phyloP scores from a whole-genome alignment of 345 rosid genomes.

The Eucalyptus tenuipes region DNA sequence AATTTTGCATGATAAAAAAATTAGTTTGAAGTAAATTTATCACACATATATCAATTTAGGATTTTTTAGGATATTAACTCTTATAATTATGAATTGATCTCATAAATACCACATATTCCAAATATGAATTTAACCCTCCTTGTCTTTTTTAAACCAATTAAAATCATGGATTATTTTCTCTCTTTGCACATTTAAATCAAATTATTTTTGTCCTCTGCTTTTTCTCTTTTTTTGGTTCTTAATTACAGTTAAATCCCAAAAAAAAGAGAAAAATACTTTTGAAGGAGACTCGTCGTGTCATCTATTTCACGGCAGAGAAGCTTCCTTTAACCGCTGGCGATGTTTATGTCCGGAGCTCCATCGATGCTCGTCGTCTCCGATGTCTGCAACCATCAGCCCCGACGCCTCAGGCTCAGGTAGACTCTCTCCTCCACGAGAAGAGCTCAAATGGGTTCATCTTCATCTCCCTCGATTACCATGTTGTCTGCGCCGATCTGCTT shows the following conservation, averaged over 20 bases:
- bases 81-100: not conserved
- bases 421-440: not conserved
- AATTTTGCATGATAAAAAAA: no score
- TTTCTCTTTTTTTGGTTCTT: not conserved
- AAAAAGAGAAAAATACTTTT: not conserved
- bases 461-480: not conserved
- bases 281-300: not conserved
- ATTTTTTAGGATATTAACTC: no score
- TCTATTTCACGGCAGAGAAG: not conserved
- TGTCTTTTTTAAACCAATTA: not conserved
- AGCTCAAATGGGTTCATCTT: not conserved
- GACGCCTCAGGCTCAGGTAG: not conserved
- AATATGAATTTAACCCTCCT: not conserved
- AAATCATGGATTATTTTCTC: not conserved
- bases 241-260: not conserved
- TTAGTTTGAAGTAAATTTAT: no score
- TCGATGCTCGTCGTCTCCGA: not conserved
- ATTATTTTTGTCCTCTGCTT: not conserved
- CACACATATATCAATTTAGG: no score
- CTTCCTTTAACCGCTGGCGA: not conserved
- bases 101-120: not conserved
- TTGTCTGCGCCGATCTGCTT: not conserved
- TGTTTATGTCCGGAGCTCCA: not conserved
- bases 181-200: not conserved
- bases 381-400: not conserved